These are phyloP conservation scores for Monascus purpureus DNA, from an alignment of 495 filamentous ascomycete genomes.

Conservation along the genomic window DNA sequence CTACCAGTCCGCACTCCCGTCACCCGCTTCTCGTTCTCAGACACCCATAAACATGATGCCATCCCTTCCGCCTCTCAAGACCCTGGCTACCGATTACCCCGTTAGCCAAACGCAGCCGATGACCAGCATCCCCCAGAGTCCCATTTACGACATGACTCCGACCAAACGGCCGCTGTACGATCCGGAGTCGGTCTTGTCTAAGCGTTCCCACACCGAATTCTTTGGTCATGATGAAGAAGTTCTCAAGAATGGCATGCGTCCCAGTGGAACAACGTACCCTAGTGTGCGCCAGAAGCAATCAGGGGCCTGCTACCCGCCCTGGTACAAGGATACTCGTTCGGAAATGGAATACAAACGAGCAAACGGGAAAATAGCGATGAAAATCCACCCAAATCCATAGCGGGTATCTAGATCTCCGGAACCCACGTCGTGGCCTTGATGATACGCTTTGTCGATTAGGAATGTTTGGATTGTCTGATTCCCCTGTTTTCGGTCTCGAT, in stretches of 20 bases:
- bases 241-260: constrained; percentile 39
- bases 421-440: too few relatives aligned
- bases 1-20: constrained; percentile 15
- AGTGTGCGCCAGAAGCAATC: constrained; percentile 14
- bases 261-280: constrained; percentile 21
- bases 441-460: too few relatives aligned
- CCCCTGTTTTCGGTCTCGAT: too few relatives aligned
- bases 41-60: constrained; percentile 12
- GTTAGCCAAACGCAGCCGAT: constrained; percentile 11
- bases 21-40: constrained; percentile 10
- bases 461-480: too few relatives aligned
- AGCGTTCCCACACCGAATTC: constrained; percentile 28
- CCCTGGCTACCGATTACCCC: constrained; percentile 11
- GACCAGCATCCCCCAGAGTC: constrained; percentile 12
- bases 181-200: constrained; percentile 14
- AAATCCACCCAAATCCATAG: constrained; percentile 11
- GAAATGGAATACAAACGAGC: constrained; percentile 40
- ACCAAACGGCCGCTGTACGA: constrained; percentile 21
- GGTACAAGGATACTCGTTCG: constrained; percentile 21
- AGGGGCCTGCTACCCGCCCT: constrained; percentile 14
- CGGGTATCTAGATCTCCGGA: constrained; percentile 5
- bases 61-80: constrained; percentile 13
- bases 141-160: constrained; percentile 12
- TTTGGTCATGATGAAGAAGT: constrained; percentile 29
- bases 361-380: constrained; percentile 24